A percentile compares a stretch with the other conserved stretches of the same genome.
Evolutionary conservation across 2,329 filamentous ascomycete genomes (phyloP).

Genomic region (Pleurostoma richardsiae): DNA sequence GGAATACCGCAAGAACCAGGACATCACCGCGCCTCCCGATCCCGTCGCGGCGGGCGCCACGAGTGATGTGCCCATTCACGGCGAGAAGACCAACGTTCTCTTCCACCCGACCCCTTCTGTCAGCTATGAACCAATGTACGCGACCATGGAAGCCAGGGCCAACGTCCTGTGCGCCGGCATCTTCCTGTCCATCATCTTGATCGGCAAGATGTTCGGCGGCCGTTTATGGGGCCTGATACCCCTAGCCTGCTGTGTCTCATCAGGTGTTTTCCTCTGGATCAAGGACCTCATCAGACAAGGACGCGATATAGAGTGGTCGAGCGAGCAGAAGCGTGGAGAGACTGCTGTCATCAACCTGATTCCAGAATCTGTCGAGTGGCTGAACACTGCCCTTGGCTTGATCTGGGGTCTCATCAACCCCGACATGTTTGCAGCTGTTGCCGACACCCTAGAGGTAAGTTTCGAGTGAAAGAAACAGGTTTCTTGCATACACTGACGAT

Average conservation of each 20-base stretch:
- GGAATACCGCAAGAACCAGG: slow-evolving; percentile 81
- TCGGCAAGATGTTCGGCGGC: slow-evolving; percentile 77
- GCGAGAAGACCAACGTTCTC: slow-evolving; percentile 92
- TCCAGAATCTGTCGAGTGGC: slow-evolving; percentile 91
- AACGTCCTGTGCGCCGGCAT: slow-evolving; percentile 65
- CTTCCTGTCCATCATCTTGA: slow-evolving; percentile 66
- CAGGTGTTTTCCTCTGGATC: slow-evolving; percentile 82
- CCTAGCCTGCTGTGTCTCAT: slow-evolving; percentile 64
- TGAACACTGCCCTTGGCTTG: slow-evolving; percentile 82
- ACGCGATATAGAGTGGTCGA: slow-evolving; percentile 79
- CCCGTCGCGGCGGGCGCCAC: slow-evolving; percentile 77
- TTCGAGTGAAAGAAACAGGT: neutral
- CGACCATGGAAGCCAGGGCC: slow-evolving; percentile 68
- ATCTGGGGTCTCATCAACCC: slow-evolving; percentile 92
- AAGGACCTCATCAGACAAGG: slow-evolving; percentile 82
- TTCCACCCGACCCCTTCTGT: slow-evolving; percentile 92
- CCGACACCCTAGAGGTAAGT: slow-evolving; percentile 72
- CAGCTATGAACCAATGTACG: slow-evolving; percentile 86
- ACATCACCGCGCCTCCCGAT: slow-evolving; percentile 86
- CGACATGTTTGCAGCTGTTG: slow-evolving; percentile 86
- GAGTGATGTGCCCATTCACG: slow-evolving; percentile 90
- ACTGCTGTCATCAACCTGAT: slow-evolving; percentile 84
- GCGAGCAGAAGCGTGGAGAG: slow-evolving; percentile 78
- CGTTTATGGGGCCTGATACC: slow-evolving; percentile 72
- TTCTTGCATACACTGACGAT: slow-evolving; percentile 6